Conservation (phyloP, 2,329 filamentous ascomycete genomes). For the Orbilia oligospora region DNA sequence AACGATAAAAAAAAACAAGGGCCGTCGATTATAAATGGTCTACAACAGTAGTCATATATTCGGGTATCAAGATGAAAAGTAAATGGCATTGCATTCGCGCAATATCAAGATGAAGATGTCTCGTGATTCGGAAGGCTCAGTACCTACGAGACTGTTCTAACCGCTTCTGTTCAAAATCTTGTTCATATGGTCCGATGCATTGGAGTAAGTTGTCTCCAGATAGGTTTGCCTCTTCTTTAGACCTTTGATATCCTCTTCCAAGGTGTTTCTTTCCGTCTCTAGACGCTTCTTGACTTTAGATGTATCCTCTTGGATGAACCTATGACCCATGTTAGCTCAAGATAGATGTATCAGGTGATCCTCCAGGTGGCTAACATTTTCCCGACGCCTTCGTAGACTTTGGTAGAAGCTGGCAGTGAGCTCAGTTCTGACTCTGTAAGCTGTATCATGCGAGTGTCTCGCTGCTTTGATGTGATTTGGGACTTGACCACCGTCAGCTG, state of each 20-base stretch:
- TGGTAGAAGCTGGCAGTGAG: slow-evolving; percentile 80
- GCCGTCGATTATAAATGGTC: slow-evolving; percentile 40
- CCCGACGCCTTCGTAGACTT: slow-evolving; percentile 93
- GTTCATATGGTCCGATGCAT: slow-evolving; percentile 90
- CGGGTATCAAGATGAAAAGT: slow-evolving; percentile 42
- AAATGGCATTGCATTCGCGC: slow-evolving; percentile 16
- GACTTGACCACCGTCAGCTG: slow-evolving; percentile 88
- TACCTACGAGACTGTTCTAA: slow-evolving; percentile 53
- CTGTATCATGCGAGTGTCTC: slow-evolving; percentile 89
- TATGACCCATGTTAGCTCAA: slow-evolving; percentile 67
- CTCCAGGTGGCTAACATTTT: slow-evolving; percentile 82
- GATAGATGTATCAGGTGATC: slow-evolving; percentile 29
- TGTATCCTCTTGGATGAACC: slow-evolving; percentile 88
- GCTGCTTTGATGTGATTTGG: slow-evolving; percentile 86
- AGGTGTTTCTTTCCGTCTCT: slow-evolving; percentile 78
- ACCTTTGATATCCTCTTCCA: slow-evolving; percentile 83
- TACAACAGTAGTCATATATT: slow-evolving; percentile 27
- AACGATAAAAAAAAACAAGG: neutral
- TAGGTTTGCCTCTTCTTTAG: slow-evolving; percentile 92
- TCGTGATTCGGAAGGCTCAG: slow-evolving; percentile 15
- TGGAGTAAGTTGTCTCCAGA: slow-evolving; percentile 94
- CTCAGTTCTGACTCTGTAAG: slow-evolving; percentile 87
- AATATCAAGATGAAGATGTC: slow-evolving; percentile 15
- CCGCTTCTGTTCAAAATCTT: slow-evolving; percentile 80
- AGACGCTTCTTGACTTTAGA: slow-evolving; percentile 82